A percentile compares a stretch with the other conserved stretches of the same genome.
These are phyloP conservation scores for Cymbopogon flexuosus DNA, from an alignment of 202 grass and related monocot genomes.

Conservation along the genomic window DNA sequence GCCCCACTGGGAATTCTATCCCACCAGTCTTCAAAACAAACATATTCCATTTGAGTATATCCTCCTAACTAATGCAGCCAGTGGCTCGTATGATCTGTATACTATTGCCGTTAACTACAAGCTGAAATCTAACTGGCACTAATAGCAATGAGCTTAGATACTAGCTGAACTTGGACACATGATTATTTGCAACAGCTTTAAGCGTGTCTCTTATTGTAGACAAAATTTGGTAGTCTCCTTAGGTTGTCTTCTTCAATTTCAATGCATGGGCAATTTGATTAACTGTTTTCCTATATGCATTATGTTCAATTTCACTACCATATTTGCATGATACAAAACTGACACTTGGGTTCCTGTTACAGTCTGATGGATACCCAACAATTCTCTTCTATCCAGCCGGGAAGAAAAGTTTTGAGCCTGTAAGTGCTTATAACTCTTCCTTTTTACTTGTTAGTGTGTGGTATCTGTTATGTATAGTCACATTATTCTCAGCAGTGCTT, in stretches of 20 bases:
- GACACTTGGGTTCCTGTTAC: conserved; percentile 37
- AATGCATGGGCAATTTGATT: background rate
- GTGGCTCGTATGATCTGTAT: background rate
- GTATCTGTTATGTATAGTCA: background rate
- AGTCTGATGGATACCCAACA: conserved; percentile 86
- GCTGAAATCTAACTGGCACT: background rate
- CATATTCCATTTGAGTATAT: background rate
- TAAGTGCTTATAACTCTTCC: conserved; percentile 32
- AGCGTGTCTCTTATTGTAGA: background rate
- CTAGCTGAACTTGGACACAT: background rate
- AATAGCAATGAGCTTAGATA: background rate
- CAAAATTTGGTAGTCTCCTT: background rate
- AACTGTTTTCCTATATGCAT: no score
- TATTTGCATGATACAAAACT: conserved; percentile 11
- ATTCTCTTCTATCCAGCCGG: conserved; percentile 92
- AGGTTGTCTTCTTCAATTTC: background rate
- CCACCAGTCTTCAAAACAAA: no score
- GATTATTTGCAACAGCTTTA: no score
- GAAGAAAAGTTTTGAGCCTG: conserved; percentile 93
- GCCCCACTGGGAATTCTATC: no score
- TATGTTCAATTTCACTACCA: background rate
- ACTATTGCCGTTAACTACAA: no score
- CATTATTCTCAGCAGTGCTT: background rate
- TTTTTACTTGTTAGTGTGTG: background rate
- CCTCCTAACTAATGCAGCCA: background rate